phyloP scores from a whole-genome alignment of 116 monocot species.

The Zostera marina region DNA sequence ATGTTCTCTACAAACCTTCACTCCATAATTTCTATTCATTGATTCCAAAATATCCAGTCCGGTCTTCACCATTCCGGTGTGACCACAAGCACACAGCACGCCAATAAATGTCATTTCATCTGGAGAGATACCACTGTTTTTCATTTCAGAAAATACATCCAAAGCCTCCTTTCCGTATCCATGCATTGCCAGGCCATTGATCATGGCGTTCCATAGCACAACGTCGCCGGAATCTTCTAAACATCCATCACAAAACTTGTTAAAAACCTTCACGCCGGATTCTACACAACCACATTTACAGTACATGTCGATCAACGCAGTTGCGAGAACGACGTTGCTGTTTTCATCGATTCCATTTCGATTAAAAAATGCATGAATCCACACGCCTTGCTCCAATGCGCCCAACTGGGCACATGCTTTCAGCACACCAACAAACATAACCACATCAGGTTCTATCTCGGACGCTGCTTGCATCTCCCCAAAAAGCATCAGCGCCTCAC shows the following conservation, averaged over 20 bases:
- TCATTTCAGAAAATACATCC: slow-evolving; percentile 18
- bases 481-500: slow-evolving; percentile 34
- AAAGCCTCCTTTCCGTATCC: slow-evolving; percentile 11
- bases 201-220: slow-evolving; percentile 38
- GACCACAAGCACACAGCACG: slow-evolving; percentile 25
- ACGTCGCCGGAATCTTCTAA: slow-evolving; percentile 16
- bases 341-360: slow-evolving; percentile 13
- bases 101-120: slow-evolving; percentile 31
- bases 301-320: slow-evolving; percentile 78
- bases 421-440: slow-evolving; percentile 28
- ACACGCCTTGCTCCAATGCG: slow-evolving; percentile 14
- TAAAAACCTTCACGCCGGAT: slow-evolving; percentile 29
- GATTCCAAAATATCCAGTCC: slow-evolving; percentile 17
- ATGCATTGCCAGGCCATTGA: slow-evolving; percentile 36
- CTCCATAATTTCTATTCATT: slow-evolving; percentile 22
- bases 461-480: slow-evolving; percentile 13
- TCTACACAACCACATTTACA: slow-evolving; percentile 43
- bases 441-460: slow-evolving; percentile 36
- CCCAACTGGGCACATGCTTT: slow-evolving; percentile 20
- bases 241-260: background rate
- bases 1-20: slow-evolving; percentile 36
- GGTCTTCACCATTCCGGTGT: slow-evolving; percentile 17
- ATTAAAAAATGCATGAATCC: slow-evolving; percentile 12
- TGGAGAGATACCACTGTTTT: slow-evolving; percentile 1
- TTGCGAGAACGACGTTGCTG: slow-evolving; percentile 28